phyloP scores from a whole-genome alignment of 2,329 filamentous ascomycete genomes.

The Neodidymelliopsis sp. region DNA sequence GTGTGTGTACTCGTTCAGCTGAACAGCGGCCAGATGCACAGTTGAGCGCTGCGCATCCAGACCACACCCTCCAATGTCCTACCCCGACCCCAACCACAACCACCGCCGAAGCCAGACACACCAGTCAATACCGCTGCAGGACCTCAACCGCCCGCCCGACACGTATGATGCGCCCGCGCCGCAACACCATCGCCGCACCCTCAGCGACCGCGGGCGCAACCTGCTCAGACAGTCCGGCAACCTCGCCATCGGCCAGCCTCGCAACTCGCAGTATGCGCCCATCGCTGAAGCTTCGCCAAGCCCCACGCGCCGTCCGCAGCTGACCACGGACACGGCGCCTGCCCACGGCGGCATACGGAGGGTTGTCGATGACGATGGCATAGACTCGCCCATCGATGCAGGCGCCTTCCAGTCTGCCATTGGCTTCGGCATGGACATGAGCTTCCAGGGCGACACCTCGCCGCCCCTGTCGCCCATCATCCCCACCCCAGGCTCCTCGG shows the following conservation, averaged over 20 bases:
- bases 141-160: conserved; percentile 53
- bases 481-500: conserved; percentile 44
- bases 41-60: conserved; percentile 31
- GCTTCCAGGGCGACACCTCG: conserved; percentile 52
- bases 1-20: no score
- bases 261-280: conserved; percentile 59
- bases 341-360: conserved; percentile 32
- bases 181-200: conserved; percentile 51
- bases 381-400: conserved; percentile 53
- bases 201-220: conserved; percentile 58
- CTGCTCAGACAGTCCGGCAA: conserved; percentile 55
- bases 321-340: conserved; percentile 47
- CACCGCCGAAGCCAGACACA: conserved; percentile 58
- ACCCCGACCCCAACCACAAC: conserved; percentile 51
- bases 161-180: conserved; percentile 39
- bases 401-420: conserved; percentile 59
- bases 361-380: conserved; percentile 46
- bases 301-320: conserved; percentile 50
- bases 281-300: conserved; percentile 62
- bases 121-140: conserved; percentile 76
- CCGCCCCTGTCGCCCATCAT: conserved; percentile 29
- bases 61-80: conserved; percentile 55
- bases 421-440: conserved; percentile 56
- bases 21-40: conserved; percentile 42
- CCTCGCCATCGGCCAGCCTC: conserved; percentile 50